Conservation (phyloP, 179 eudicot genomes). For the Silene vulgaris region DNA sequence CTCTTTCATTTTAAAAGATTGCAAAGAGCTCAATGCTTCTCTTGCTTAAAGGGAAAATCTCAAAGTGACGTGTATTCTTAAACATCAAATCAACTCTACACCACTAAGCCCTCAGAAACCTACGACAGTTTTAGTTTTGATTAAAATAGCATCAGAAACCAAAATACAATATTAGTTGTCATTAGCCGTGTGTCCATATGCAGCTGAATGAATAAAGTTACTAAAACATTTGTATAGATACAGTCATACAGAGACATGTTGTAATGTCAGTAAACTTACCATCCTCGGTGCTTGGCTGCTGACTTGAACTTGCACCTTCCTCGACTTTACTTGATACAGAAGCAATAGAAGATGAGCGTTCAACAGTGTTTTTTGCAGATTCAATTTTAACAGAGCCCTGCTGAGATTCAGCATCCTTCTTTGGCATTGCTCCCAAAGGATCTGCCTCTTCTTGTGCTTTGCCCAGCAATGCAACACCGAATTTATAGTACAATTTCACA, state of each 20-base stretch:
- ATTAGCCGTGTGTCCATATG: not conserved
- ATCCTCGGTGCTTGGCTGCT: conserved; percentile 37
- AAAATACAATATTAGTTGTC: not conserved
- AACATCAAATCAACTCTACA: not conserved
- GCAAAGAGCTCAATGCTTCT: not conserved
- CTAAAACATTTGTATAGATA: not conserved
- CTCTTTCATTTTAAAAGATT: not conserved
- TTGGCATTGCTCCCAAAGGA: conserved; percentile 70
- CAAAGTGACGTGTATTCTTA: not conserved
- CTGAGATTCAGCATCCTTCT: conserved; percentile 61
- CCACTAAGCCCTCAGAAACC: not conserved
- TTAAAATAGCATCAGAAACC: not conserved
- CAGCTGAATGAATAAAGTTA: not conserved
- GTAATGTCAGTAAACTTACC: conserved; percentile 33
- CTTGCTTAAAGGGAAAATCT: not conserved
- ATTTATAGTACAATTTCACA: conserved; percentile 64
- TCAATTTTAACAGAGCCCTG: conserved; percentile 49
- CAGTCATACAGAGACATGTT: not conserved
- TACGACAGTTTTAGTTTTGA: not conserved
- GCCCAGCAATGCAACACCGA: conserved; percentile 74
- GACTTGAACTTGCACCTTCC: conserved; percentile 39
- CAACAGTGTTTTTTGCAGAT: conserved; percentile 32
- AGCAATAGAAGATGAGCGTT: conserved; percentile 50
- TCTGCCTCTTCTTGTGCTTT: conserved; percentile 98
- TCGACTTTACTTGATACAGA: conserved; percentile 50